Evolutionary conservation across 768 basidiomycete species (phyloP).

Genomic region (Lactarius evosmus): DNA sequence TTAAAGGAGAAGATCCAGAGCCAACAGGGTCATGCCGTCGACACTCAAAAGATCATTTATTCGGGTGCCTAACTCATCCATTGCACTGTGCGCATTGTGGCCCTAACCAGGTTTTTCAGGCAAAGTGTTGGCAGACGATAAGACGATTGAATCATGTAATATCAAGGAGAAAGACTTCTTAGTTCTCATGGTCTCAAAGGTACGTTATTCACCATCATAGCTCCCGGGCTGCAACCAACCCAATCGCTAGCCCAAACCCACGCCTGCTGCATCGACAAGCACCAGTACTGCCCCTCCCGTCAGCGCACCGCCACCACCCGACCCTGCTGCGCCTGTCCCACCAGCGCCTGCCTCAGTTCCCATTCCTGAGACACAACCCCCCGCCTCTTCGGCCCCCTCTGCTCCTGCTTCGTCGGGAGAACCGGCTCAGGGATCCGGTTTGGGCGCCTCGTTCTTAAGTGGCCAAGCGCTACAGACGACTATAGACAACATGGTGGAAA

Average conservation of each 20-base stretch:
- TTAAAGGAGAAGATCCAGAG: slow-evolving; percentile 84
- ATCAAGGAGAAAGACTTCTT: slow-evolving; percentile 99
- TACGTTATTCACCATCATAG: slow-evolving; percentile 35
- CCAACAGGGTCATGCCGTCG: slow-evolving; percentile 68
- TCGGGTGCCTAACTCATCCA: slow-evolving; percentile 55
- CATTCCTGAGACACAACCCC: slow-evolving; percentile 35
- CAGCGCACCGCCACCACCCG: slow-evolving; percentile 32
- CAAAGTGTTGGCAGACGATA: slow-evolving; percentile 85
- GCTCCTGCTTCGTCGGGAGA: slow-evolving; percentile 34
- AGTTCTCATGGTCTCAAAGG: slow-evolving; percentile 99
- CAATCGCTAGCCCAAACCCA: slow-evolving; percentile 51
- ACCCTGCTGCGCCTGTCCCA: slow-evolving; percentile 33
- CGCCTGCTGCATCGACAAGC: slow-evolving; percentile 37
- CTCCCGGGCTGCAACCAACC: neutral
- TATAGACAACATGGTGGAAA: slow-evolving; percentile 82
- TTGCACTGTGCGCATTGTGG: slow-evolving; percentile 12
- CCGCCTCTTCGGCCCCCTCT: slow-evolving; percentile 35
- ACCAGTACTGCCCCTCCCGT: slow-evolving; percentile 34
- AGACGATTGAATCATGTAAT: slow-evolving; percentile 80
- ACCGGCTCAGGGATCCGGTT: slow-evolving; percentile 33
- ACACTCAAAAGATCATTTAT: slow-evolving; percentile 90
- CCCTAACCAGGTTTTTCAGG: slow-evolving; percentile 46
- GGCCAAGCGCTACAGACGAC: slow-evolving; percentile 74
- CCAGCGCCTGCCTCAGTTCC: slow-evolving; percentile 37
- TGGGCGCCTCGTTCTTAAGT: slow-evolving; percentile 66